Percentiles rank a stretch among this genome's conserved stretches.
phyloP scores from a whole-genome alignment of 768 basidiomycete genomes.

The Boletus sensibilis region DNA sequence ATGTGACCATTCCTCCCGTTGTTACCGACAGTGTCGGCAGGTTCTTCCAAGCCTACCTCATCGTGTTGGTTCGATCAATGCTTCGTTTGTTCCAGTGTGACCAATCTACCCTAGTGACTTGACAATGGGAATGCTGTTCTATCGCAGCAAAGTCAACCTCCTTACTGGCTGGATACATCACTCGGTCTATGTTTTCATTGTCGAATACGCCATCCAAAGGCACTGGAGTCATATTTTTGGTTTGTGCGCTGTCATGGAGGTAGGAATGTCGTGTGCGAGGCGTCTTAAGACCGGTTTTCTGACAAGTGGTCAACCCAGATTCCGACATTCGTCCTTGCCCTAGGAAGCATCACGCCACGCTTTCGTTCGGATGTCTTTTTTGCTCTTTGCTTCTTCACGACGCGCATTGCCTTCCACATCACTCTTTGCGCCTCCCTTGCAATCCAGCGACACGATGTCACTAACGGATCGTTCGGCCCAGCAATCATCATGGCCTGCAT shows the following conservation, averaged over 20 bases:
- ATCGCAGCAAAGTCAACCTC: slow-evolving; percentile 46
- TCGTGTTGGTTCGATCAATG: slow-evolving; percentile 27
- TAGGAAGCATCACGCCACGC: slow-evolving; percentile 43
- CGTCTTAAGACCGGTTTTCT: not conserved
- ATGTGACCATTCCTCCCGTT: slow-evolving; percentile 20
- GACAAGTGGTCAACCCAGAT: slow-evolving; percentile 31
- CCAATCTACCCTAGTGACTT: slow-evolving; percentile 39
- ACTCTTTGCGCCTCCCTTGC: slow-evolving; percentile 35
- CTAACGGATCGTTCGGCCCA: slow-evolving; percentile 40
- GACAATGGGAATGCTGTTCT: slow-evolving; percentile 43
- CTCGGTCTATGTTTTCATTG: slow-evolving; percentile 40
- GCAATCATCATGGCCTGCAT: slow-evolving; percentile 39
- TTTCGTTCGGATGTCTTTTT: slow-evolving; percentile 51
- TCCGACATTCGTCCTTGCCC: slow-evolving; percentile 53
- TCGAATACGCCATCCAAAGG: slow-evolving; percentile 37
- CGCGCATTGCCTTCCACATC: slow-evolving; percentile 49
- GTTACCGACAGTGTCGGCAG: slow-evolving; percentile 29
- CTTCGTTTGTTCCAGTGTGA: slow-evolving; percentile 9
- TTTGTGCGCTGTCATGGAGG: slow-evolving; percentile 49
- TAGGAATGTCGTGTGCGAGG: slow-evolving; percentile 11
- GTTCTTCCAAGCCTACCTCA: slow-evolving; percentile 50
- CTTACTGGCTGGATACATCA: slow-evolving; percentile 59
- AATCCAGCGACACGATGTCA: slow-evolving; percentile 28
- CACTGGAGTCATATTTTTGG: slow-evolving; percentile 44
- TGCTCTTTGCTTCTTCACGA: slow-evolving; percentile 48